Evolutionary conservation across 164 flowering plant species (phyloP), one percentile per base, ranked within the genome.

Genomic region (Amborella trichopoda): DNA sequence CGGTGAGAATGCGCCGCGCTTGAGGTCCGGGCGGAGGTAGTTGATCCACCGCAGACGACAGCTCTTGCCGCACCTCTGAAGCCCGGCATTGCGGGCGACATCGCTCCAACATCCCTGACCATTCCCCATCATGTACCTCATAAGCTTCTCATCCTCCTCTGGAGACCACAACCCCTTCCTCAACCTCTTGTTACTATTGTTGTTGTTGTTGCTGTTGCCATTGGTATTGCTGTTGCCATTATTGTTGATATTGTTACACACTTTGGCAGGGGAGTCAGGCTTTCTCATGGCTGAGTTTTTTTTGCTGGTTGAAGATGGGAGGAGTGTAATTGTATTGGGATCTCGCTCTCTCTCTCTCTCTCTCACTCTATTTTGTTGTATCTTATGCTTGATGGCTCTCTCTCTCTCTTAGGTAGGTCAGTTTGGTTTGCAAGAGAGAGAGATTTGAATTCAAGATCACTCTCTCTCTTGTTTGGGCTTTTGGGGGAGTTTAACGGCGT

Each of bases 61-160:
- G 48, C 89, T 81, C 60, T 81, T 81, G 13, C 88, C 88, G 47
- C 88, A 75, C 38, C 88, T 66, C 55, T 63, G 77, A 37, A 80
- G 54, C 12, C 81, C 88, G 5, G 88, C 83, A 62, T 80, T 77
- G 41, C 74, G 40, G 5, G 88, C 88, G 40, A 80, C 76, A 22
- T 80, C 89, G 48, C 80, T 77, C 89, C 89, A 80, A 46, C 89
- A 77, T 0, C 83, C 89, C 43, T 80, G 83, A 10, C 89, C 89
- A 56, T 75, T 75, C 21, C 50, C 68, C 32, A 75, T 19, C 89
- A 77, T 80, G 62, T 80, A 80, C 40, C 49, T 70, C 64, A 77
- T 66, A 1, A 80, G 73, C 68, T 75, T 77, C 44, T 80, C 89
- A 39, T 80, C 89, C 52, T 77, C 83, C 51, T 80, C 89, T 0